phyloP scores from a whole-genome alignment of 2,329 filamentous ascomycete genomes.

The Trichophyton rubrum region DNA sequence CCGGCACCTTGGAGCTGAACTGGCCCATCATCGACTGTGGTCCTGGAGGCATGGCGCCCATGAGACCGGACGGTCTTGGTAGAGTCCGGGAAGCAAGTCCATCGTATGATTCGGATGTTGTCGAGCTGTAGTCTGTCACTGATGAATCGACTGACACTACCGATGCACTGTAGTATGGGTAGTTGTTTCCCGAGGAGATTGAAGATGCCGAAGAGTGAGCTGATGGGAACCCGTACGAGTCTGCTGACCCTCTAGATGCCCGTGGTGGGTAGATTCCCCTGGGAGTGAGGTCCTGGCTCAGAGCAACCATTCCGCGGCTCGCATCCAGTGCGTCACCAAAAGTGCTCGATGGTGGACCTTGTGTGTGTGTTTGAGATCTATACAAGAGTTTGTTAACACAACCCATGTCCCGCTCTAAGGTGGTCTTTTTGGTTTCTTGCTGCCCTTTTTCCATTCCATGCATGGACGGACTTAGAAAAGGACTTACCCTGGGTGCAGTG shows the following conservation, averaged over 20 bases:
- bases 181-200: constrained; percentile 70
- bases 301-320: constrained; percentile 84
- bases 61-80: constrained; percentile 58
- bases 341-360: constrained; percentile 43
- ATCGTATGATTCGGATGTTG: constrained; percentile 70
- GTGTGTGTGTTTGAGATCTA: constrained; percentile 21
- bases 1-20: constrained; percentile 92
- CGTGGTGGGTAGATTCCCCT: constrained; percentile 73
- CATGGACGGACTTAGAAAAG: background rate
- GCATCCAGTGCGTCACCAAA: constrained; percentile 76
- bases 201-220: constrained; percentile 87
- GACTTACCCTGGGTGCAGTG: constrained; percentile 77
- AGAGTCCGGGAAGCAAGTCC: constrained; percentile 69
- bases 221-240: constrained; percentile 85
- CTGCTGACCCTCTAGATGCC: constrained; percentile 56
- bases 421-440: background rate
- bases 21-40: constrained; percentile 98
- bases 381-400: background rate
- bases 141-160: constrained; percentile 57
- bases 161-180: constrained; percentile 76
- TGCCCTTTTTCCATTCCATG: background rate
- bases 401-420: background rate
- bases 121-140: constrained; percentile 86
- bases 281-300: constrained; percentile 85
- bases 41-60: constrained; percentile 59